Evolutionary conservation across 768 basidiomycete genomes (phyloP), one percentile per base, ranked within the genome.

Genomic region (Xerocomellus dryophilus): DNA sequence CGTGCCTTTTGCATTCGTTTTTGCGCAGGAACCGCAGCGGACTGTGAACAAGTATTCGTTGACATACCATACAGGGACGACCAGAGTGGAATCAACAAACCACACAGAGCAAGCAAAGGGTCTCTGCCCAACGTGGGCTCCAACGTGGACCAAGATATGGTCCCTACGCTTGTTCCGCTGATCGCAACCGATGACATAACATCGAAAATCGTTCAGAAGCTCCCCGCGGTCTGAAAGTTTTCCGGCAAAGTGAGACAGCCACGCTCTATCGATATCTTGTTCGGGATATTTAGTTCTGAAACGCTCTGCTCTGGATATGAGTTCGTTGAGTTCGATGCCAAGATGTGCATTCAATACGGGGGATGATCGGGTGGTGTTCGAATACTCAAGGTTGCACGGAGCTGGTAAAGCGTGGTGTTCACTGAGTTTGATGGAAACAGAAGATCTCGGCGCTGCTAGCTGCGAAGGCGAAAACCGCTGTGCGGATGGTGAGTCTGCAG

Each of bases 1-100:
- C 85, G 56, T 89, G 87, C 25, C 87, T 81, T 64, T 86, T 88
- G 72, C 84, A 86, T 65, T 89, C 86, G 61, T 89, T 88, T 67
- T 84, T 88, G 54, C 87, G 82, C 54, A 86, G 64, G 71, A 88
- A 89, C 12, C 81, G 75, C 53, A 83, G 75, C 3, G 79, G 67
- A 64, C 87, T 88, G 47, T 25, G 9, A 50, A 15, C n/a, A 32
- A 18, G 17, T 5, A 50, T 34, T 68, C 43, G 60, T 29, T 17
- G 35, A 47, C 51, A 50, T 18, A 42, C 20, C 53, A 47, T 15
- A 46, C 27, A 39, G 35, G 27, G 3, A 43, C 5, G n/a, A 32
- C n/a, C 36, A 20, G 34, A 29, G 21, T 50, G 21, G 18, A 23
- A 50, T 34, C 21, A 43, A 76, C 82, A 55, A 62, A 87, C 87